These are phyloP conservation scores for Cryomyces minteri DNA, from an alignment of 495 filamentous ascomycete genomes.

Conservation along the genomic window DNA sequence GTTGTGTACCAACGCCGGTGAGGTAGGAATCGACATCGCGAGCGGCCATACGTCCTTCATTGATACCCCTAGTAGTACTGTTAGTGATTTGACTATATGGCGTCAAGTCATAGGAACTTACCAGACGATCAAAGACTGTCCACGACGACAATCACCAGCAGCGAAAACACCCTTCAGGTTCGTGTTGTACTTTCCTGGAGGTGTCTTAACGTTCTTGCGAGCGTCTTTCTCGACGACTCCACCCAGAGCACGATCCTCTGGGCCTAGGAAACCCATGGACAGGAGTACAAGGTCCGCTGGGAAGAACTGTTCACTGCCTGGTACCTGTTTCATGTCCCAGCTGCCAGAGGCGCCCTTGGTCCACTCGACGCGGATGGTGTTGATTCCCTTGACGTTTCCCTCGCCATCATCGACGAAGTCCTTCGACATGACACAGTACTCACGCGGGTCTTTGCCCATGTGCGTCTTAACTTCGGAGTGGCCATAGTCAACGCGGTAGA, in stretches of 20 bases:
- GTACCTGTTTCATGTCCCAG: slow-evolving; percentile 99
- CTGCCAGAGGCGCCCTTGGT: slow-evolving; percentile 76
- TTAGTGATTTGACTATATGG: background rate
- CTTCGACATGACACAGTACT: slow-evolving; percentile 98
- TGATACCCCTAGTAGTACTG: slow-evolving; percentile 58
- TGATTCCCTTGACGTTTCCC: slow-evolving; percentile 89
- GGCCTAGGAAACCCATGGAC: slow-evolving; percentile 97
- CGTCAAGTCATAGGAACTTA: slow-evolving; percentile 28
- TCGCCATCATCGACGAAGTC: slow-evolving; percentile 89
- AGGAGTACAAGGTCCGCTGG: slow-evolving; percentile 90
- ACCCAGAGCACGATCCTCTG: slow-evolving; percentile 77
- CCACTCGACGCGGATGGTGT: slow-evolving; percentile 95
- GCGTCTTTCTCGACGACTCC: slow-evolving; percentile 79
- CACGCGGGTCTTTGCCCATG: slow-evolving; percentile 91
- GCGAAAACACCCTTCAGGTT: slow-evolving; percentile 85
- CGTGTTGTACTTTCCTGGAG: slow-evolving; percentile 74
- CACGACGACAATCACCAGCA: slow-evolving; percentile 89
- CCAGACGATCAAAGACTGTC: slow-evolving; percentile 97
- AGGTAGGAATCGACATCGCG: slow-evolving; percentile 90
- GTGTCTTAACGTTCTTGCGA: slow-evolving; percentile 95
- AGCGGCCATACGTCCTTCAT: slow-evolving; percentile 87
- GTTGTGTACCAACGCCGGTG: slow-evolving; percentile 48
- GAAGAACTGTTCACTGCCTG: slow-evolving; percentile 93
- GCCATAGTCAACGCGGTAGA: slow-evolving; percentile 96
- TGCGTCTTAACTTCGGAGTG: slow-evolving; percentile 95